Evolutionary conservation across 2,329 filamentous ascomycete species (phyloP).

Genomic region (Sporothrix inflata): DNA sequence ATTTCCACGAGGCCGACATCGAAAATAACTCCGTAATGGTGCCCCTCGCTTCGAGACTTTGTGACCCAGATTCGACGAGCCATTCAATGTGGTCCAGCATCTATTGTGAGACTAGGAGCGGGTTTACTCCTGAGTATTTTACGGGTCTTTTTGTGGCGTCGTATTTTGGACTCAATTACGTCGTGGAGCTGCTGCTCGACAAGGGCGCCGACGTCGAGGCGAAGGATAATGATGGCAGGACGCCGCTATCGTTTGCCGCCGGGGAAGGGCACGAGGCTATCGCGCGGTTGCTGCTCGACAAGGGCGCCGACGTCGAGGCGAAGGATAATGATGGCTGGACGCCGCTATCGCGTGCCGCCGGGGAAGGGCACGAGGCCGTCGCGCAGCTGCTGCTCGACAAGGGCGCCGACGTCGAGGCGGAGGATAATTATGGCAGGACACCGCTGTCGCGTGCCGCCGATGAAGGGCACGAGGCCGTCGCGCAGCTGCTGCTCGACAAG

Average conservation of each 20-base stretch:
- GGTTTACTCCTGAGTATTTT: neutral
- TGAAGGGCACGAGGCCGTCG: neutral
- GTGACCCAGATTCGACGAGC: neutral
- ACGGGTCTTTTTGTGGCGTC: neutral
- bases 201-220: neutral
- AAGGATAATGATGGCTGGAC: neutral
- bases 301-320: neutral
- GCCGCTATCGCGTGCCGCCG: neutral
- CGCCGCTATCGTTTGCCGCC: neutral
- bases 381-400: neutral
- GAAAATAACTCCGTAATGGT: neutral
- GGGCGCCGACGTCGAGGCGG: neutral
- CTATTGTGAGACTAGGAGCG: neutral
- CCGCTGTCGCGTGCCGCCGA: neutral
- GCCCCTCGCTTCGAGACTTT: neutral
- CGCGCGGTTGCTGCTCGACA: neutral
- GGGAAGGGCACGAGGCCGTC: neutral
- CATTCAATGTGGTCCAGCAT: neutral
- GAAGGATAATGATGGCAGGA: neutral
- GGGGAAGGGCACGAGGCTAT: neutral
- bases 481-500: neutral
- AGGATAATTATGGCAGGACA: neutral
- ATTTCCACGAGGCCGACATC: neutral
- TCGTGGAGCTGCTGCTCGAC: neutral
- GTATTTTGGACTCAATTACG: neutral